These are phyloP conservation scores for Mycena albidolilacea DNA, from an alignment of 768 basidiomycete genomes.

Conservation along the genomic window DNA sequence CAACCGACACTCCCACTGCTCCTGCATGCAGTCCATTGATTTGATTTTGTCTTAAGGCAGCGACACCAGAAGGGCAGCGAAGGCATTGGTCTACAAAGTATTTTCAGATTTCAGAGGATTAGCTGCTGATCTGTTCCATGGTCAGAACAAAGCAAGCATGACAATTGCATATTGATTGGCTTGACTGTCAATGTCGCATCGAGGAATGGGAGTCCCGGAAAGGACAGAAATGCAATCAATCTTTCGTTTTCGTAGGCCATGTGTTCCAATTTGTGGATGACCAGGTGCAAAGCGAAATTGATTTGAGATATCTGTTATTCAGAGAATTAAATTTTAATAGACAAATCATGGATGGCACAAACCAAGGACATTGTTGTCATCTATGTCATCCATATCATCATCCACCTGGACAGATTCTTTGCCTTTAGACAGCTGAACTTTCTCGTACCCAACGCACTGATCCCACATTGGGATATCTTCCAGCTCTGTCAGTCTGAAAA, in stretches of 20 bases:
- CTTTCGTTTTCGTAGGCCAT: slow-evolving; percentile 17
- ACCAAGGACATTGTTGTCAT: neutral
- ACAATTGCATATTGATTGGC: slow-evolving; percentile 21
- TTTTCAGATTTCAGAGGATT: slow-evolving; percentile 22
- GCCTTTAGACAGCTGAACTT: neutral
- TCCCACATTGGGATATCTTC: slow-evolving; percentile 30
- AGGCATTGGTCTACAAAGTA: slow-evolving; percentile 6
- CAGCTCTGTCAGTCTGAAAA: too few species aligned
- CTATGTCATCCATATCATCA: neutral
- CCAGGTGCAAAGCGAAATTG: slow-evolving; percentile 9
- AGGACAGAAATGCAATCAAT: slow-evolving; percentile 22
- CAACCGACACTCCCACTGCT: slow-evolving; percentile 36
- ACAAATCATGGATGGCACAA: neutral
- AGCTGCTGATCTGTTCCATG: slow-evolving; percentile 11
- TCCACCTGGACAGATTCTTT: neutral
- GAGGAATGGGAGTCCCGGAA: slow-evolving; percentile 30
- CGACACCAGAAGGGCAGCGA: neutral
- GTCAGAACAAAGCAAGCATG: slow-evolving; percentile 34
- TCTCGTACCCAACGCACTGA: slow-evolving; percentile 16
- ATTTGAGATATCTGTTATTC: neutral
- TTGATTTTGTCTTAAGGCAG: neutral
- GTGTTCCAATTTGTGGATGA: slow-evolving; percentile 28
- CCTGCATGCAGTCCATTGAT: slow-evolving; percentile 32
- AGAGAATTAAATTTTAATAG: neutral
- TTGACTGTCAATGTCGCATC: slow-evolving; percentile 13